These are phyloP conservation scores for Bryum argenteum DNA, from an alignment of 225 moss, liverwort and hornwort genomes.

Conservation along the genomic window DNA sequence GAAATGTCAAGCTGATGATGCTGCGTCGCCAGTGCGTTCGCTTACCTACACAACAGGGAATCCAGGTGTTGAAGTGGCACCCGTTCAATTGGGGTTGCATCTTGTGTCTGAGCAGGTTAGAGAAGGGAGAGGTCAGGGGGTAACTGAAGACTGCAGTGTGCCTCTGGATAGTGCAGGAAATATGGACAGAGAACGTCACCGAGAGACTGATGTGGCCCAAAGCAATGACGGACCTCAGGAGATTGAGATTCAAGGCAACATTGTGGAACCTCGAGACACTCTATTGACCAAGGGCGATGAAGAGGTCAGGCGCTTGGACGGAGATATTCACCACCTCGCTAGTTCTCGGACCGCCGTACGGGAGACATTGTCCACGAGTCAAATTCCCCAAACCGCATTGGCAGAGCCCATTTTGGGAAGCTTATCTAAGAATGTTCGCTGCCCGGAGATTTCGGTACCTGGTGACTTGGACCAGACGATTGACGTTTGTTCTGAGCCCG, in stretches of 20 bases:
- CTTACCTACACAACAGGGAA: conserved; percentile 31
- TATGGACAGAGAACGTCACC: conserved; percentile 1
- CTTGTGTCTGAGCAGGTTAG: conserved; percentile 24
- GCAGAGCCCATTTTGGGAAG: conserved; percentile 12
- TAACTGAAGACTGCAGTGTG: conserved; percentile 23
- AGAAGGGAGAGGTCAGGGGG: conserved; percentile 23
- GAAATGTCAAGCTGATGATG: conserved; percentile 30
- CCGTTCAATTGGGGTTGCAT: conserved; percentile 22
- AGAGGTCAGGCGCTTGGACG: conserved; percentile 22
- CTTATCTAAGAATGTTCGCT: conserved; percentile 17
- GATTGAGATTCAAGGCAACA: background rate
- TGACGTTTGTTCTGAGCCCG: conserved; percentile 23
- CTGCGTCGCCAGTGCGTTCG: conserved; percentile 29
- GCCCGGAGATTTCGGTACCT: conserved; percentile 18
- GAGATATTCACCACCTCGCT: conserved; percentile 7
- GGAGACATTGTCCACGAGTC: conserved; percentile 8
- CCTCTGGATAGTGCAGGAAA: background rate
- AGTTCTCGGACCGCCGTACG: background rate
- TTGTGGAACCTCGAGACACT: conserved; percentile 7
- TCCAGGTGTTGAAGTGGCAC: conserved; percentile 23
- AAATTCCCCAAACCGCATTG: conserved; percentile 10
- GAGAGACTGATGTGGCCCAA: conserved; percentile 21
- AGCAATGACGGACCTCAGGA: conserved; percentile 9
- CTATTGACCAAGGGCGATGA: conserved; percentile 10
- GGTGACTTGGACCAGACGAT: conserved; percentile 18